These are phyloP conservation scores for Haplosporangium gracile DNA, from an alignment of 192 early-diverging fungal species.

Conservation along the genomic window DNA sequence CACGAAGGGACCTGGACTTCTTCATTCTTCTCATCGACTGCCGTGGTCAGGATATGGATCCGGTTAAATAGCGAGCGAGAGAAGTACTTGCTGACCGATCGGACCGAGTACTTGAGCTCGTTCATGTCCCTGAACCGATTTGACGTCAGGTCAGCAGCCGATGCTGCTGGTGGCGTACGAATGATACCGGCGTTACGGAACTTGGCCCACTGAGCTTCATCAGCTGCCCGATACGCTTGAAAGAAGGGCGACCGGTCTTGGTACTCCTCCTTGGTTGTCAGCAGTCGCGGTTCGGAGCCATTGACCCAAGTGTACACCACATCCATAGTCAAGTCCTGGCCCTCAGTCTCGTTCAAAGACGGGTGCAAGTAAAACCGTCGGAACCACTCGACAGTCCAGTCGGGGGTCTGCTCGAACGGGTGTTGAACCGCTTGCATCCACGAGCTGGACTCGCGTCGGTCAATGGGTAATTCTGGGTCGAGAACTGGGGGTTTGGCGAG, in stretches of 20 bases:
- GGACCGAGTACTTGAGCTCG: conserved; percentile 58
- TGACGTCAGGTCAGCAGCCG: conserved; percentile 6
- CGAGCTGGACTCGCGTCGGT: conserved; percentile 21
- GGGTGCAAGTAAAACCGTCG: conserved; percentile 1
- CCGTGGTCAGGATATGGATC: conserved; percentile 53
- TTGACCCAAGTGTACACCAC: conserved; percentile 62
- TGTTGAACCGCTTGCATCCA: conserved; percentile 8
- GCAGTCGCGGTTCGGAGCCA: conserved; percentile 42
- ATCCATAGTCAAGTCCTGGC: conserved; percentile 31
- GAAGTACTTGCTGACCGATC: conserved; percentile 35
- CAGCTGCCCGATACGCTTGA: conserved; percentile 6
- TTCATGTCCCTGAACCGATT: conserved; percentile 56
- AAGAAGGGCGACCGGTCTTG: conserved; percentile 27
- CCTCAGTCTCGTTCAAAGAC: conserved; percentile 1
- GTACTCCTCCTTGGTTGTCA: conserved; percentile 15
- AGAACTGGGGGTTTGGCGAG: background rate
- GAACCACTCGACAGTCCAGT: conserved; percentile 27
- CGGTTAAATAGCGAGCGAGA: background rate
- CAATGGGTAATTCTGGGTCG: background rate
- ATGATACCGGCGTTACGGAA: background rate
- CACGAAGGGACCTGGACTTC: conserved; percentile 48
- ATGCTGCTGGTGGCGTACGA: background rate
- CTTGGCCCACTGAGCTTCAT: background rate
- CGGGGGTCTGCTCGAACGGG: conserved; percentile 12
- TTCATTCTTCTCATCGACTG: background rate